These are phyloP conservation scores for Yamadazyma sp. DNA, from an alignment of 1,139 yeast species.

Conservation along the genomic window DNA sequence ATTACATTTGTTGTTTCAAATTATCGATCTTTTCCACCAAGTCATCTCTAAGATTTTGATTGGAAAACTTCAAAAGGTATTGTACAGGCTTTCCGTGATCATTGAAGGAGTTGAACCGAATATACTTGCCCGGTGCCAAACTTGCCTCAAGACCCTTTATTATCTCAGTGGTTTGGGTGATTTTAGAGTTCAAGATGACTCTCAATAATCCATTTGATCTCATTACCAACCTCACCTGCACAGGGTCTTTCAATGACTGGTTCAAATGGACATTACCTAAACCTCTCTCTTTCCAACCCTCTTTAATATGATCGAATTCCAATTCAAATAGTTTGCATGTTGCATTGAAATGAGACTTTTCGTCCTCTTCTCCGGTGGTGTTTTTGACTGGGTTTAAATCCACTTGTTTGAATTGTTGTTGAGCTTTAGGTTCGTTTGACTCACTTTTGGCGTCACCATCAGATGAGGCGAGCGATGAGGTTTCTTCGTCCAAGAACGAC, in stretches of 20 bases:
- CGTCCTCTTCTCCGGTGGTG: constrained; percentile 90
- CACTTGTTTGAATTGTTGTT: constrained; percentile 49
- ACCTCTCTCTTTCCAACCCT: constrained; percentile 97
- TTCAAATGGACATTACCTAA: constrained; percentile 84
- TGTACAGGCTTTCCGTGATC: constrained; percentile 71
- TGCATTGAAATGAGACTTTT: constrained; percentile 63
- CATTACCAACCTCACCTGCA: constrained; percentile 68
- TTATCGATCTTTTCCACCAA: constrained; percentile 54
- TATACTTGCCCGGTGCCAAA: constrained; percentile 71
- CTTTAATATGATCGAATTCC: constrained; percentile 58
- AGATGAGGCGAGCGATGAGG: neutral
- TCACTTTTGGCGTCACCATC: constrained; percentile 6
- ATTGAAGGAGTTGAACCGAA: constrained; percentile 56
- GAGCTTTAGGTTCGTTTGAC: constrained; percentile 12
- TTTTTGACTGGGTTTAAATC: constrained; percentile 52
- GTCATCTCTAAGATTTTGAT: constrained; percentile 58
- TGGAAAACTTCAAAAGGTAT: constrained; percentile 74
- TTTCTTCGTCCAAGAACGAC: constrained; percentile 51
- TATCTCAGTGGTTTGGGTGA: constrained; percentile 57
- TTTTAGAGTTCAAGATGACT: constrained; percentile 76
- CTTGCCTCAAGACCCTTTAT: constrained; percentile 86
- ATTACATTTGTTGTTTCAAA: constrained; percentile 24
- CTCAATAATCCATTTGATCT: constrained; percentile 84
- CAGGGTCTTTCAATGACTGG: constrained; percentile 37
- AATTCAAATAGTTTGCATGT: constrained; percentile 81